Evolutionary conservation across 345 rosid species (phyloP).

Genomic region (Brassica juncea): DNA sequence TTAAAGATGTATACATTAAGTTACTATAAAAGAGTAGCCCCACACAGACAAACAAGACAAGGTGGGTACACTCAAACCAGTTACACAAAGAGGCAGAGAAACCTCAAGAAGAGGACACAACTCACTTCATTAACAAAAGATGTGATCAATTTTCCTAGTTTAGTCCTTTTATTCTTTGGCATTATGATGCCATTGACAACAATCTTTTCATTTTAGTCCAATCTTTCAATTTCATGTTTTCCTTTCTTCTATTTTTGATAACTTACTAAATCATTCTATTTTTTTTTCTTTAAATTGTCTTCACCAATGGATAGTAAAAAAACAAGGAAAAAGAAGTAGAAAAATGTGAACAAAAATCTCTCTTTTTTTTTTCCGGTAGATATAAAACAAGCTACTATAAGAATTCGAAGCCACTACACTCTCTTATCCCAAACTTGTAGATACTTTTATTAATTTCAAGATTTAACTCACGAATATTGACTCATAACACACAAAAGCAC

Average conservation of each 20-base stretch:
- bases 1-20: too few species aligned
- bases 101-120: neutral
- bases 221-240: neutral
- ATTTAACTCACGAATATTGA: slow-evolving; percentile 2
- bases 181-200: neutral
- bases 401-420: neutral
- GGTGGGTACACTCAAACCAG: neutral
- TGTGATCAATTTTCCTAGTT: neutral
- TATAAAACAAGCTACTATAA: neutral
- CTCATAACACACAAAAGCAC: slow-evolving; percentile 3
- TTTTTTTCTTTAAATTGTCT: neutral
- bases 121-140: neutral
- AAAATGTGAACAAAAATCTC: neutral
- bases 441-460: neutral
- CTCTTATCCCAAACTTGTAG: neutral
- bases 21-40: neutral
- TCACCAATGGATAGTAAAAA: neutral
- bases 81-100: neutral
- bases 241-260: neutral
- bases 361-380: neutral
- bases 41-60: neutral
- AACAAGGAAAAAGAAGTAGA: neutral
- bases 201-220: neutral
- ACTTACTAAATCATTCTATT: neutral
- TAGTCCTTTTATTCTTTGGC: neutral